Evolutionary conservation across 2,329 filamentous ascomycete species (phyloP).

Genomic region (Arthrobotrys sphaeroides): DNA sequence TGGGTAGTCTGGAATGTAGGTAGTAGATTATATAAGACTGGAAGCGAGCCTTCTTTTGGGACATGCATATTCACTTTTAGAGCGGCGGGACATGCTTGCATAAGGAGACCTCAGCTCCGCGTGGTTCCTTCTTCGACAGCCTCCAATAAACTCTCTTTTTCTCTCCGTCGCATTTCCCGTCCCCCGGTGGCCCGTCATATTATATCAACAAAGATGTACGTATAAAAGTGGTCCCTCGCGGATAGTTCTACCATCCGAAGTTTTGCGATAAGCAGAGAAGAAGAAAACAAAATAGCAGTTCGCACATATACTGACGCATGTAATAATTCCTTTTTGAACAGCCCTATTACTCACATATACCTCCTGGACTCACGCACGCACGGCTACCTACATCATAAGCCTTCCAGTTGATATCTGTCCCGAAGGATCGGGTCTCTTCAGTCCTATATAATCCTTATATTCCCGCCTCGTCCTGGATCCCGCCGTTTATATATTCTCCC

Average conservation of each 20-base stretch:
- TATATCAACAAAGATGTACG: slow-evolving; percentile 24
- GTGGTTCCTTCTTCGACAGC: slow-evolving; percentile 9
- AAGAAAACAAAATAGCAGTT: slow-evolving; percentile 40
- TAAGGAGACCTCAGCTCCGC: slow-evolving; percentile 45
- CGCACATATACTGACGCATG: slow-evolving; percentile 25
- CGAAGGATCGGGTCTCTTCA: slow-evolving; percentile 35
- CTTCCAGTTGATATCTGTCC: slow-evolving; percentile 30
- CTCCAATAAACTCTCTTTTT: slow-evolving; percentile 15
- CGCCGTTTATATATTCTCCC: slow-evolving; percentile 36
- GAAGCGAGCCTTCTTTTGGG: slow-evolving; percentile 50
- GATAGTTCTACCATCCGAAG: slow-evolving; percentile 9
- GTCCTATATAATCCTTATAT: slow-evolving; percentile 41
- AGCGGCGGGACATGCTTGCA: slow-evolving; percentile 49
- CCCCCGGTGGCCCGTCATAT: slow-evolving; percentile 40
- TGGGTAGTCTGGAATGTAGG: slow-evolving; percentile 15
- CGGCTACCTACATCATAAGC: slow-evolving; percentile 37
- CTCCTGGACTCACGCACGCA: slow-evolving; percentile 6
- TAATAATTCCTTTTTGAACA: slow-evolving; percentile 49
- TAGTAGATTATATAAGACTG: slow-evolving; percentile 48
- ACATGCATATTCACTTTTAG: slow-evolving; percentile 32
- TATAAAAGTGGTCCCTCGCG: slow-evolving; percentile 11
- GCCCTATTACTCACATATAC: slow-evolving; percentile 42
- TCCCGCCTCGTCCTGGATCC: slow-evolving; percentile 11
- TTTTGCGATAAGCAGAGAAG: not conserved
- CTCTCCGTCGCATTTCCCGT: slow-evolving; percentile 33